A percentile compares a stretch with the other conserved stretches of the same genome.
These are phyloP conservation scores for Camelina hispida DNA, from an alignment of 345 rosid species.

Conservation along the genomic window DNA sequence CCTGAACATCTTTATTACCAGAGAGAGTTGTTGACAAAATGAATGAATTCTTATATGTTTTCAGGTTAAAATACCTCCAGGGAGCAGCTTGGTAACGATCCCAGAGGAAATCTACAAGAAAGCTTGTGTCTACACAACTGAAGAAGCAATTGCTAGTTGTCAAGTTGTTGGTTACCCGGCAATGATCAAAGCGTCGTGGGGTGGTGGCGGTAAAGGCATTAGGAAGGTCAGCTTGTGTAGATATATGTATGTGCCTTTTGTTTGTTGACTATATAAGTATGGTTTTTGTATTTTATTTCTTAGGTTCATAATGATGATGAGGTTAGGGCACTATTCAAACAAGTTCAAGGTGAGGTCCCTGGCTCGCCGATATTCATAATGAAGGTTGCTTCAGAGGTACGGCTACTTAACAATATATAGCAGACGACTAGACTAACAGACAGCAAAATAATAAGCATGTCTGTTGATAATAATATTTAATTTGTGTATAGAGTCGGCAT, in stretches of 20 bases:
- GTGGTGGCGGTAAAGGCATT: conserved; percentile 99
- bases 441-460: too few species aligned
- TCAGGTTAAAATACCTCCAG: conserved; percentile 81
- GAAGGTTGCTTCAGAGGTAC: conserved; percentile 99
- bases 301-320: conserved; percentile 97
- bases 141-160: conserved; percentile 97
- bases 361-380: conserved; percentile 98
- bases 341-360: conserved; percentile 99
- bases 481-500: conserved; percentile 79
- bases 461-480: neutral
- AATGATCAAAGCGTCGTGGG: conserved; percentile 99
- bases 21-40: conserved; percentile 10
- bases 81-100: conserved; percentile 74
- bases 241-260: conserved; percentile 14
- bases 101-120: conserved; percentile 82
- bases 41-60: conserved; percentile 11
- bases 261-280: neutral
- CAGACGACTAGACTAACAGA: conserved; percentile 2
- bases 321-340: conserved; percentile 93
- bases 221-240: conserved; percentile 71
- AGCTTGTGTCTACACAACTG: conserved; percentile 96
- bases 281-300: neutral
- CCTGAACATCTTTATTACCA: conserved; percentile 3
- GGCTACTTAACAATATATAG: conserved; percentile 36
- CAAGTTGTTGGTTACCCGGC: conserved; percentile 98